Conservation (phyloP, 192 early-diverging fungal genomes). For the Coemansia sp. region DNA sequence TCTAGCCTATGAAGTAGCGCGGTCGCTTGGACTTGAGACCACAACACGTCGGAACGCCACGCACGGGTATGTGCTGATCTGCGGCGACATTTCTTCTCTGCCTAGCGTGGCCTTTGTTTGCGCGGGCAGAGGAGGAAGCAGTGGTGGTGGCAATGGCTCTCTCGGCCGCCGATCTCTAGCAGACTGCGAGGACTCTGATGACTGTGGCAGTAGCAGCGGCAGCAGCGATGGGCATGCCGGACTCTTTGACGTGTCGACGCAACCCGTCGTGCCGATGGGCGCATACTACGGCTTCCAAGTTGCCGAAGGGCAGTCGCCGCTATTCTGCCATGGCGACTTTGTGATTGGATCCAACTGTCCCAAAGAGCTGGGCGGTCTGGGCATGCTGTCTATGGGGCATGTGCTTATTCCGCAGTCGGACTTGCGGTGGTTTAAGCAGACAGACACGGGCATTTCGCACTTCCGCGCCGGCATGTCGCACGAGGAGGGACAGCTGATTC, state of each 20-base stretch:
- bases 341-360: conserved; percentile 62
- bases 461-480: conserved; percentile 98
- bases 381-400: conserved; percentile 99
- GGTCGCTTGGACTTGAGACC: conserved; percentile 40
- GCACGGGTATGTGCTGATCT: conserved; percentile 27
- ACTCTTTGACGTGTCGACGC: conserved; percentile 21
- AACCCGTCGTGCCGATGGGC: conserved; percentile 4
- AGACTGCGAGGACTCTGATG: not conserved
- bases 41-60: conserved; percentile 17
- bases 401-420: conserved; percentile 97
- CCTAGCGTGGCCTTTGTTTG: conserved; percentile 20
- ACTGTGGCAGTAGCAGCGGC: no score
- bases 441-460: conserved; percentile 93
- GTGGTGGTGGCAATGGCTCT: not conserved
- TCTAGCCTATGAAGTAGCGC: conserved; percentile 38
- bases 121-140: no score
- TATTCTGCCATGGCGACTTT: conserved; percentile 52
- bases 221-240: no score
- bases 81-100: conserved; percentile 16
- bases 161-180: not conserved
- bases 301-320: conserved; percentile 34
- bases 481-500: conserved; percentile 94
- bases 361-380: conserved; percentile 93
- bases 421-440: conserved; percentile 94
- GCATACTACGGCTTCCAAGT: conserved; percentile 50